Conservation (phyloP, 257 asterid genomes). For the Craterostigma plantagineum region DNA sequence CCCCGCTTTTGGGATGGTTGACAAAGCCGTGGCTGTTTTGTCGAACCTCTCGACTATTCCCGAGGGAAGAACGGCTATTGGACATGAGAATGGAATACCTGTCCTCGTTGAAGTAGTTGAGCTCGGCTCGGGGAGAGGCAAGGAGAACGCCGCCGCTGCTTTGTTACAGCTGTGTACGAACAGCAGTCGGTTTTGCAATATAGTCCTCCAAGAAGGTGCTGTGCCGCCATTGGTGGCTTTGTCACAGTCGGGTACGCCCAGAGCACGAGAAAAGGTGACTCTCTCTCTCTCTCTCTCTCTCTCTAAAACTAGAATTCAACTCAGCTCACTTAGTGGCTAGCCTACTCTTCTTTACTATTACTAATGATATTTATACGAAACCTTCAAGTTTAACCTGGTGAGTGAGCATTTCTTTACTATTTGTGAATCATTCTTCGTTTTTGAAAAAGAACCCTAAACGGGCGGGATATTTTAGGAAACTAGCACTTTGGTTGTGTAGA, state of each 20-base stretch:
- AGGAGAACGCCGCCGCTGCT: slow-evolving; percentile 93
- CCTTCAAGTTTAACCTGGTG: no score
- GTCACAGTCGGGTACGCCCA: slow-evolving; percentile 64
- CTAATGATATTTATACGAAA: no score
- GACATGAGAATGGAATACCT: slow-evolving; percentile 56
- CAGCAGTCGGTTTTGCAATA: slow-evolving; percentile 47
- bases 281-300: no score
- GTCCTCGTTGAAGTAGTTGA: slow-evolving; percentile 79
- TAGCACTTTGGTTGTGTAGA: no score
- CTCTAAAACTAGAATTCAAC: no score
- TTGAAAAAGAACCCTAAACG: no score
- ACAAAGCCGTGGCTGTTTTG: slow-evolving; percentile 58
- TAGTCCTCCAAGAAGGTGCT: slow-evolving; percentile 71
- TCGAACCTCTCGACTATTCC: slow-evolving; percentile 60
- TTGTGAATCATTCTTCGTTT: no score
- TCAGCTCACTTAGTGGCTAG: no score
- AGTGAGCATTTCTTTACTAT: no score
- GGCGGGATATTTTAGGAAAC: no score
- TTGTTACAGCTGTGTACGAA: slow-evolving; percentile 64
- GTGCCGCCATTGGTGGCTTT: slow-evolving; percentile 76
- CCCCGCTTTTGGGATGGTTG: slow-evolving; percentile 88
- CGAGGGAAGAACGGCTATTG: slow-evolving; percentile 60
- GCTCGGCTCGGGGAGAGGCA: slow-evolving; percentile 71
- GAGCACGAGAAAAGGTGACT: slow-evolving; percentile 77
- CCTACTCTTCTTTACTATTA: no score